Conservation (phyloP, 2,329 filamentous ascomycete genomes). For the Helotiales sp. region DNA sequence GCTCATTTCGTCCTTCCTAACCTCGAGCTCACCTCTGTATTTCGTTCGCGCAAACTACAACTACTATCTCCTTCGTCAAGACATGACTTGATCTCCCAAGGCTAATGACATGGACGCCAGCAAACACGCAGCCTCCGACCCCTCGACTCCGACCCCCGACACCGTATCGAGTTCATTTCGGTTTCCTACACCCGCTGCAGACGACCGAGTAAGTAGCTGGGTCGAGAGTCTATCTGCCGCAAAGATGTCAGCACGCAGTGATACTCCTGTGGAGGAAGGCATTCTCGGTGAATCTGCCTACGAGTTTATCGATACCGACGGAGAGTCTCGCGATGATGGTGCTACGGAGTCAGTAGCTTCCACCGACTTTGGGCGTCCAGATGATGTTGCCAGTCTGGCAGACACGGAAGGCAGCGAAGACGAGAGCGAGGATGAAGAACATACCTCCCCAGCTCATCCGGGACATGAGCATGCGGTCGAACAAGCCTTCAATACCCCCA, state of each 20-base stretch:
- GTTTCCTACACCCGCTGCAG: constrained; percentile 29
- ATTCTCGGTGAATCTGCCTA: constrained; percentile 35
- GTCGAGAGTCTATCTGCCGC: constrained; percentile 27
- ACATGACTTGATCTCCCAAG: constrained; percentile 28
- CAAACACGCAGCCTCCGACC: constrained; percentile 19
- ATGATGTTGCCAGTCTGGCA: constrained; percentile 37
- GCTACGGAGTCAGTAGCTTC: constrained; percentile 37
- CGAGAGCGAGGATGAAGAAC: constrained; percentile 32
- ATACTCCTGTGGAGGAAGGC: constrained; percentile 31
- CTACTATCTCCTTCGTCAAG: constrained; percentile 3
- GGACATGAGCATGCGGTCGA: constrained; percentile 29
- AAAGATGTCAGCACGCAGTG: constrained; percentile 33
- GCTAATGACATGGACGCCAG: constrained; percentile 36
- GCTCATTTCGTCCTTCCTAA: constrained; percentile 12
- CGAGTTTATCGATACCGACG: constrained; percentile 38
- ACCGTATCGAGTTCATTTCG: constrained; percentile 24
- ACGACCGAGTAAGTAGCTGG: constrained; percentile 32
- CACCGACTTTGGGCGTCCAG: constrained; percentile 35
- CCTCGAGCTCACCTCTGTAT: constrained; percentile 2
- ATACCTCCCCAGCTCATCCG: constrained; percentile 20
- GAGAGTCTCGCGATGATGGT: constrained; percentile 36
- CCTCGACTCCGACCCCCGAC: constrained; percentile 10
- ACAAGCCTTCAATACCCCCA: constrained; percentile 33
- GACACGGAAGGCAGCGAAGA: constrained; percentile 36
- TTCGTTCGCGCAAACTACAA: neutral